These are phyloP conservation scores for Cyclotella cryptica DNA, from an alignment of 108 stramenopile species.

Conservation along the genomic window DNA sequence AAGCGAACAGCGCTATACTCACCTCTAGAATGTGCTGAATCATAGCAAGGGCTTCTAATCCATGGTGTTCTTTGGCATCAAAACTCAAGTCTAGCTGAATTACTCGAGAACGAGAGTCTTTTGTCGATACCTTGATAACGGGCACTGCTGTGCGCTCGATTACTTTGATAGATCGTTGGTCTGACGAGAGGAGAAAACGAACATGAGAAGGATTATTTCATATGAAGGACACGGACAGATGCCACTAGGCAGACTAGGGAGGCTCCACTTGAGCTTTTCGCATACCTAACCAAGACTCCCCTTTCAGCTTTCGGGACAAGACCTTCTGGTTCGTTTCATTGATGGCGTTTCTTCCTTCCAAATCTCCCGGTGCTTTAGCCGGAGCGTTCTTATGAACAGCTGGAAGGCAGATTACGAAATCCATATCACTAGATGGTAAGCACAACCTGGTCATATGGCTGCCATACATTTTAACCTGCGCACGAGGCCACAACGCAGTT, in stretches of 20 bases:
- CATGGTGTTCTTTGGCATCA: slow-evolving; percentile 84
- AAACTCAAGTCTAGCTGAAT: slow-evolving; percentile 86
- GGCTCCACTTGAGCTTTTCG: neutral
- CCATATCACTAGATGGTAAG: slow-evolving; percentile 90
- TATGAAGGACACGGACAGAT: neutral
- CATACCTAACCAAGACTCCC: slow-evolving; percentile 83
- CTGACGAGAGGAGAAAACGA: slow-evolving; percentile 7
- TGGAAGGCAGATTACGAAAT: slow-evolving; percentile 94
- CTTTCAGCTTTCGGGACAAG: slow-evolving; percentile 88
- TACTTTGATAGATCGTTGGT: slow-evolving; percentile 83
- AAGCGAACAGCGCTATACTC: neutral
- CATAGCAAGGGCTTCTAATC: slow-evolving; percentile 74
- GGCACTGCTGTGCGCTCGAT: slow-evolving; percentile 85
- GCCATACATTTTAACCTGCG: slow-evolving; percentile 86
- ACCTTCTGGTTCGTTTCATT: slow-evolving; percentile 92
- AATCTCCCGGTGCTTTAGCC: slow-evolving; percentile 88
- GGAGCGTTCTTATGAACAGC: slow-evolving; percentile 92
- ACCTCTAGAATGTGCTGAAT: slow-evolving; percentile 58
- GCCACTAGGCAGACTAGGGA: neutral
- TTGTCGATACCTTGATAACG: slow-evolving; percentile 86
- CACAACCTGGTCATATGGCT: slow-evolving; percentile 89
- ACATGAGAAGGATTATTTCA: no score
- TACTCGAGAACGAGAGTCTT: slow-evolving; percentile 75
- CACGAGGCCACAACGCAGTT: slow-evolving; percentile 82
- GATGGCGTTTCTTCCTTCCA: slow-evolving; percentile 96